These are phyloP conservation scores for Xylaria digitata DNA, from an alignment of 2,329 filamentous ascomycete species.

Conservation along the genomic window DNA sequence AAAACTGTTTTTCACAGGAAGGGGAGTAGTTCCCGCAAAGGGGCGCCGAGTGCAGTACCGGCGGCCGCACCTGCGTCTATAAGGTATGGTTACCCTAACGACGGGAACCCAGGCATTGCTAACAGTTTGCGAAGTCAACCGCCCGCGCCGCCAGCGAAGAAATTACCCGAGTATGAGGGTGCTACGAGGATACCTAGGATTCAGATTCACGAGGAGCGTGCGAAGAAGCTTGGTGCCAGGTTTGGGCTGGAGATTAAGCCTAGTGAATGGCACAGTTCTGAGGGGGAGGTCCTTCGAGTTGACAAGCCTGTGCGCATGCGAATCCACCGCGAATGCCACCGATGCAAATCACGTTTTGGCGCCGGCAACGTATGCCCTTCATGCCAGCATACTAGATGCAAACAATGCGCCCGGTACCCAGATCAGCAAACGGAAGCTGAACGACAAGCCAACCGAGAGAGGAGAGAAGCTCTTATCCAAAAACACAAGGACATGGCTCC, in stretches of 20 bases:
- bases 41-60: slow-evolving; percentile 24
- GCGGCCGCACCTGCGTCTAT: slow-evolving; percentile 29
- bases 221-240: slow-evolving; percentile 65
- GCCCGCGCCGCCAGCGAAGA: slow-evolving; percentile 33
- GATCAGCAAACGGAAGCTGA: slow-evolving; percentile 70
- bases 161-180: slow-evolving; percentile 44
- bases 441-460: slow-evolving; percentile 63
- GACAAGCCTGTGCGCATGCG: slow-evolving; percentile 83
- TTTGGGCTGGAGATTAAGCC: slow-evolving; percentile 68
- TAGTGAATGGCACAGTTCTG: slow-evolving; percentile 63
- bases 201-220: slow-evolving; percentile 67
- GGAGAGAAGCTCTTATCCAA: slow-evolving; percentile 62
- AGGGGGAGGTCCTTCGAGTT: slow-evolving; percentile 70
- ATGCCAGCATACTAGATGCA: slow-evolving; percentile 85
- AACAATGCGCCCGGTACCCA: slow-evolving; percentile 81
- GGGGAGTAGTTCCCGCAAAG: slow-evolving; percentile 51
- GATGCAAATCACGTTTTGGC: slow-evolving; percentile 80
- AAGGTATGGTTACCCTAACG: slow-evolving; percentile 41
- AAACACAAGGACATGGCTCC: slow-evolving; percentile 68
- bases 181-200: slow-evolving; percentile 58
- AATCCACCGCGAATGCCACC: slow-evolving; percentile 82
- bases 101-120: slow-evolving; percentile 25
- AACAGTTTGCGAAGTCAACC: slow-evolving; percentile 40
- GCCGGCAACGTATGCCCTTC: slow-evolving; percentile 76
- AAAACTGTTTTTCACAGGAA: slow-evolving; percentile 62